Evolutionary conservation across 2,329 filamentous ascomycete species (phyloP).

Genomic region (Aspergillus felis): DNA sequence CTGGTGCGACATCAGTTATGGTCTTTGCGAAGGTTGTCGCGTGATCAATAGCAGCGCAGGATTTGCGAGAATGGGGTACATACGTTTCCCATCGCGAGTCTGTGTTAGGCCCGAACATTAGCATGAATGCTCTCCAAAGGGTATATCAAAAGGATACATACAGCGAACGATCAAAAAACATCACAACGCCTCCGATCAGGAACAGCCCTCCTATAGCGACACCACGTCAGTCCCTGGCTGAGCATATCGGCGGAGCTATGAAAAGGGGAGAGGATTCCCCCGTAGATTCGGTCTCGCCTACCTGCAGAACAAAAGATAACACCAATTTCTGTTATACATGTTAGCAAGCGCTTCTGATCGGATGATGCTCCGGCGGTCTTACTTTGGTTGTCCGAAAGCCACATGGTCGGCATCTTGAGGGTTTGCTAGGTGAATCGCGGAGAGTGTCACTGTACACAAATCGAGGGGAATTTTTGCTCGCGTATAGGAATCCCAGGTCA

Average conservation of each 20-base stretch:
- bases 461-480: neutral
- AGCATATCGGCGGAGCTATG: no score
- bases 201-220: constrained; percentile 77
- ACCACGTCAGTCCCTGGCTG: constrained; percentile 13
- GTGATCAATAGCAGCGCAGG: constrained; percentile 10
- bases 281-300: constrained; percentile 51
- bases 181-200: constrained; percentile 85
- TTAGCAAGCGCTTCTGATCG: constrained; percentile 17
- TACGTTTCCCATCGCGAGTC: constrained; percentile 97
- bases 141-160: constrained; percentile 44
- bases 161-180: constrained; percentile 98
- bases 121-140: neutral
- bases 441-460: neutral
- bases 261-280: neutral
- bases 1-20: constrained; percentile 43
- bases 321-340: constrained; percentile 70
- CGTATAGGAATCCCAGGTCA: neutral
- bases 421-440: neutral
- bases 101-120: constrained; percentile 32
- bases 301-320: constrained; percentile 97
- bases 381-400: constrained; percentile 96
- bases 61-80: constrained; percentile 16
- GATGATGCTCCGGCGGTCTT: constrained; percentile 34
- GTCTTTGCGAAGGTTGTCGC: neutral
- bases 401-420: constrained; percentile 77